A percentile compares a stretch with the other conserved stretches of the same genome.
Evolutionary conservation across 2,329 filamentous ascomycete genomes (phyloP).

Genomic region (Neonectria punicea): DNA sequence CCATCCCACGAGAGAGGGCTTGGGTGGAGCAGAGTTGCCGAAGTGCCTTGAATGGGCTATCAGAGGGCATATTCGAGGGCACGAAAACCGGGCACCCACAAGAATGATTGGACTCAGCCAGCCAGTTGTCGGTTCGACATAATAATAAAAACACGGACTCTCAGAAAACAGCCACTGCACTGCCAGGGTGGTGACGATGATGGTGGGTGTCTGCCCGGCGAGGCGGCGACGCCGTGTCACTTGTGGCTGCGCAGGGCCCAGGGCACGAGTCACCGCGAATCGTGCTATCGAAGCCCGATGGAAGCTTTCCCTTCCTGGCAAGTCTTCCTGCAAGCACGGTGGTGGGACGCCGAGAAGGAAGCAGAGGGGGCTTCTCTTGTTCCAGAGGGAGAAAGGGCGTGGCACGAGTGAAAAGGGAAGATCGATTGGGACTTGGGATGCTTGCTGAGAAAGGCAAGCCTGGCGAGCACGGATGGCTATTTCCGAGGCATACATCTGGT

Average conservation of each 20-base stretch:
- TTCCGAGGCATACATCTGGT: neutral
- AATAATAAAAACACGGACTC: neutral
- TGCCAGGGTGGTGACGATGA: neutral
- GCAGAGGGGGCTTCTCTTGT: neutral
- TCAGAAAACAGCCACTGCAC: constrained; percentile 17
- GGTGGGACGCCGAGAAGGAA: constrained; percentile 36
- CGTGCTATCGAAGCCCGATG: constrained; percentile 44
- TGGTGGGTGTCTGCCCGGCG: constrained; percentile 28
- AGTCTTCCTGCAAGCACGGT: constrained; percentile 21
- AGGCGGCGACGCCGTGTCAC: constrained; percentile 37
- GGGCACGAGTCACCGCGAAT: constrained; percentile 39
- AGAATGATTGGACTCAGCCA: neutral
- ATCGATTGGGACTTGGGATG: constrained; percentile 10
- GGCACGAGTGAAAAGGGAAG: constrained; percentile 6
- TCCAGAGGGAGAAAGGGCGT: constrained; percentile 13
- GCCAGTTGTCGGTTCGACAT: neutral
- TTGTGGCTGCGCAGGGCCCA: constrained; percentile 34
- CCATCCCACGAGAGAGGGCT: constrained; percentile 23
- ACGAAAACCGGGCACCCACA: neutral
- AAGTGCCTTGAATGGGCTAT: neutral
- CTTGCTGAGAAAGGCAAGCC: constrained; percentile 10
- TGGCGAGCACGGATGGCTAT: constrained; percentile 12
- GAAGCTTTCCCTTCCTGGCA: constrained; percentile 38
- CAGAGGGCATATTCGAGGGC: neutral
- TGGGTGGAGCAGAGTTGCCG: constrained; percentile 10